A percentile compares a stretch with the other conserved stretches of the same genome.
phyloP scores from a whole-genome alignment of 768 basidiomycete species.

The Lactifluus subvellereus region DNA sequence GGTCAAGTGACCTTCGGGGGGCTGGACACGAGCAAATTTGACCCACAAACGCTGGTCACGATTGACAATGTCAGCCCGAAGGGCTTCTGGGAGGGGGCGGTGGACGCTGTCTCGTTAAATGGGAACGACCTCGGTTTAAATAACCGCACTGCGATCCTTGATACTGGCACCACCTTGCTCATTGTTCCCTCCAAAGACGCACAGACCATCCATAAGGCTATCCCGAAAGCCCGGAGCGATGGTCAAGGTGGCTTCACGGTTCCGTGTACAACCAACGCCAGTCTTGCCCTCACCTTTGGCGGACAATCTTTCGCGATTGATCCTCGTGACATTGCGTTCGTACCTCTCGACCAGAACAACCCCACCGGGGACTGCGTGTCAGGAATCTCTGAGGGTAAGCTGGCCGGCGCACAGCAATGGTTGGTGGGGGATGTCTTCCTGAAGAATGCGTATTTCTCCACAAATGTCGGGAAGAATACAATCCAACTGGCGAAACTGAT shows the following conservation, averaged over 20 bases:
- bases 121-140: slow-evolving; percentile 45
- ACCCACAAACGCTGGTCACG: slow-evolving; percentile 49
- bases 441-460: slow-evolving; percentile 73
- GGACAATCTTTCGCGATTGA: slow-evolving; percentile 55
- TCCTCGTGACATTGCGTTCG: slow-evolving; percentile 57
- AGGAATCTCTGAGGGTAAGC: slow-evolving; percentile 58
- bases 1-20: slow-evolving; percentile 82
- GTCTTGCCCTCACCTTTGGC: slow-evolving; percentile 54
- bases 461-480: slow-evolving; percentile 50
- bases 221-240: slow-evolving; percentile 50
- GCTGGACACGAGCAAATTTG: slow-evolving; percentile 63
- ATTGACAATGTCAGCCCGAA: slow-evolving; percentile 54
- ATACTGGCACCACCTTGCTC: slow-evolving; percentile 45
- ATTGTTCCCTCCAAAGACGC: slow-evolving; percentile 44
- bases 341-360: slow-evolving; percentile 45
- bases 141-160: slow-evolving; percentile 64
- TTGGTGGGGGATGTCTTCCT: slow-evolving; percentile 71
- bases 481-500: slow-evolving; percentile 38
- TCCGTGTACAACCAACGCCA: slow-evolving; percentile 55
- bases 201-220: slow-evolving; percentile 45
- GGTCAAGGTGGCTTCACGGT: slow-evolving; percentile 50
- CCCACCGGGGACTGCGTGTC: slow-evolving; percentile 60
- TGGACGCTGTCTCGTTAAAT: slow-evolving; percentile 56
- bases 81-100: slow-evolving; percentile 77
- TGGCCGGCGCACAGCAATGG: slow-evolving; percentile 60